Evolutionary conservation across 208 protist genomes (phyloP), one percentile per base, ranked within the genome.

Genomic region (Angomonas deanei): DNA sequence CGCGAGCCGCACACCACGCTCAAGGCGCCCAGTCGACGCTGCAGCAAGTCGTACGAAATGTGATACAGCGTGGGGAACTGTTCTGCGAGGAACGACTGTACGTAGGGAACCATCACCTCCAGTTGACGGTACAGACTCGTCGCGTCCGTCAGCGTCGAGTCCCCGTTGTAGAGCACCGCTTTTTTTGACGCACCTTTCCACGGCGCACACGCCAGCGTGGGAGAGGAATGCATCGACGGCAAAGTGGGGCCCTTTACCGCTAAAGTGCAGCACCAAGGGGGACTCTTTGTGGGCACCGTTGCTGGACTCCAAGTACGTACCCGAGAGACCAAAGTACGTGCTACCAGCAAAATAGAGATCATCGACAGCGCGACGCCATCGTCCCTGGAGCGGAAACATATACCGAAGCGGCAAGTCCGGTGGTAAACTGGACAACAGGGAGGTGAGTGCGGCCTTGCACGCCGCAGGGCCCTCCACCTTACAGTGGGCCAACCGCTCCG

Each of bases 271-370:
- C 30, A 82, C 76, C 31, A 54, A 70, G 0, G 82, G 66, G 0
- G 66, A 42, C 1, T 26, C 13, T 10, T n/a, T n/a, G n/a, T n/a
- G n/a, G n/a, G 27, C 24, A 19, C 2, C 36, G 10, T n/a, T 19
- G 15, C 42, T 15, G 11, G 19, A 13, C 8, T 33, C 50, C 31
- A 48, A 39, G n/a, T 28, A 32, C 30, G 24, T 38, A 10, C 64
- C 66, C 23, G 48, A 31, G 62, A 71, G 74, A 30, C 66, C 68
- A 54, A 72, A 84, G 52, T 80, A 83, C 13, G 68, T 63, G 17
- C 74, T 71, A 28, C 81, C 70, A 34, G 74, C 75, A 46, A 75
- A 84, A 54, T 88, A 81, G 4, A 93, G 49, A 1, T 76, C 81
- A 34, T 83, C 80, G 1, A 66, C 31, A 4, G 65, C 76, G 24